Evolutionary conservation across 148 eudicot species (phyloP).

Genomic region (Suaeda aralocaspica): DNA sequence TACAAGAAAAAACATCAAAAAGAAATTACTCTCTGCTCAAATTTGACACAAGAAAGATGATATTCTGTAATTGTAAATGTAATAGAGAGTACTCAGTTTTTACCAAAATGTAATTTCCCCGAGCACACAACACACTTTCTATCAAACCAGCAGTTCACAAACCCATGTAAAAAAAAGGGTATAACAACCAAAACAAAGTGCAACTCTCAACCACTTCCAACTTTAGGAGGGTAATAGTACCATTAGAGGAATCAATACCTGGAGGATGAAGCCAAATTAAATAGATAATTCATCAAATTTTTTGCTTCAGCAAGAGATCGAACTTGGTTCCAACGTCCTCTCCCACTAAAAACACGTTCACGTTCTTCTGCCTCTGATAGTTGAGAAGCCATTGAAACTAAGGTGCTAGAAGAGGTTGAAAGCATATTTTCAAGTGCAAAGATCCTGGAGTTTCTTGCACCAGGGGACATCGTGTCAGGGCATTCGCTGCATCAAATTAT

Average conservation of each 20-base stretch:
- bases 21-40: constrained; percentile 6
- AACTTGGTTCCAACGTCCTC: constrained; percentile 95
- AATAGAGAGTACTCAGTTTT: background rate
- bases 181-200: background rate
- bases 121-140: background rate
- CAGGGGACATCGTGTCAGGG: constrained; percentile 84
- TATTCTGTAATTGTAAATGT: background rate
- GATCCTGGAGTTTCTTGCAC: constrained; percentile 92
- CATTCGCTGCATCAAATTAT: constrained; percentile 41
- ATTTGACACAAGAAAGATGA: background rate
- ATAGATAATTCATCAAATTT: constrained; percentile 73
- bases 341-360: constrained; percentile 79
- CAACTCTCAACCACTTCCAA: background rate
- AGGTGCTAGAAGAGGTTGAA: constrained; percentile 78
- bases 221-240: background rate
- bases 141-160: background rate
- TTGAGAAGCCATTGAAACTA: constrained; percentile 96
- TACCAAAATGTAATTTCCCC: background rate
- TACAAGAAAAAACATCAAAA: constrained; percentile 18
- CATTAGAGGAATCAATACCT: constrained; percentile 40
- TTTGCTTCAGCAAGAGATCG: constrained; percentile 90
- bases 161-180: constrained; percentile 1
- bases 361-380: constrained; percentile 98
- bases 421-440: constrained; percentile 98
- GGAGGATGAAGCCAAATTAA: constrained; percentile 77